Conservation (phyloP, 164 flowering plant genomes). For the Taxillus chinensis region DNA sequence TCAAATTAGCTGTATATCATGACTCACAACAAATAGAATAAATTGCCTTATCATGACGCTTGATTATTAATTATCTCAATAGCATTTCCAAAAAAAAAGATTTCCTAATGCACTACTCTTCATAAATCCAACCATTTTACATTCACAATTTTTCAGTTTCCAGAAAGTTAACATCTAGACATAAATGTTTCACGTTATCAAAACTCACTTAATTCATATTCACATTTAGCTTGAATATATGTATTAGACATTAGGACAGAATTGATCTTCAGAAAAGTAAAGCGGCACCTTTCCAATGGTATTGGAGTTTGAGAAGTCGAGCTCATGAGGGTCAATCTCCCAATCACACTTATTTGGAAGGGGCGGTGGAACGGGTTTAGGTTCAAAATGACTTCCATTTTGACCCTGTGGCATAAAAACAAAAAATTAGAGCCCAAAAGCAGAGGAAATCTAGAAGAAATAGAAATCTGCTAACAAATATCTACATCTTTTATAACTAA, state of each 20-base stretch:
- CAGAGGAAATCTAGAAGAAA: background rate
- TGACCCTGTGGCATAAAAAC: conserved; percentile 61
- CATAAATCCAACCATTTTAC: background rate
- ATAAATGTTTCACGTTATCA: background rate
- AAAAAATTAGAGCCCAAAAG: conserved; percentile 2
- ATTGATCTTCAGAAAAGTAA: conserved; percentile 3
- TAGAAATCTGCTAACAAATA: background rate
- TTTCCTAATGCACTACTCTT: background rate
- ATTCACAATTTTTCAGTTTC: background rate
- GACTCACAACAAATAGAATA: background rate
- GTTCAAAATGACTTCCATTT: conserved; percentile 97
- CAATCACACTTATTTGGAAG: conserved; percentile 96
- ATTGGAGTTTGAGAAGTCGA: conserved; percentile 70
- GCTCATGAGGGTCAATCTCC: conserved; percentile 94
- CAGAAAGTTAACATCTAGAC: background rate
- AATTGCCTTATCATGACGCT: background rate
- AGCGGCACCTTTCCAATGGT: conserved; percentile 74
- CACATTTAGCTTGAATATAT: no score
- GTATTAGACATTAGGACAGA: no score
- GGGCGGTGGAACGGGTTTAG: conserved; percentile 92
- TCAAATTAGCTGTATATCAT: no score
- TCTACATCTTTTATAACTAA: background rate
- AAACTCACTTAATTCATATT: background rate
- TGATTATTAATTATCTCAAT: background rate
- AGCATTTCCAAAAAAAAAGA: background rate